A percentile compares a stretch with the other conserved stretches of the same genome.
Evolutionary conservation across 495 filamentous ascomycete species (phyloP).

Genomic region (Podospora tetraspora): DNA sequence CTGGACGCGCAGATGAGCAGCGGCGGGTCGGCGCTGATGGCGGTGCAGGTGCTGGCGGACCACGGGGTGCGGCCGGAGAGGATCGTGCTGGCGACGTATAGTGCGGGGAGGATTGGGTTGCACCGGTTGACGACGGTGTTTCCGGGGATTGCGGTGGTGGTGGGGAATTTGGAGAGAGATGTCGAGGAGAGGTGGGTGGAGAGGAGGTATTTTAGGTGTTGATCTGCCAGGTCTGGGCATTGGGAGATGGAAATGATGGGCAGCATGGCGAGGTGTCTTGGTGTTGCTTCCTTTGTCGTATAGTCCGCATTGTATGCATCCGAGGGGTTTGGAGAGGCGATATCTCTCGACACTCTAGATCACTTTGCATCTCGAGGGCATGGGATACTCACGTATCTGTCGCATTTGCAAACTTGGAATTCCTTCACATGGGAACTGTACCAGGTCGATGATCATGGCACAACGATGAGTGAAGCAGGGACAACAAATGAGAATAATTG

Average conservation of each 20-base stretch:
- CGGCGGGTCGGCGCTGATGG: slow-evolving; percentile 92
- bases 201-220: slow-evolving; percentile 35
- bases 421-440: too few species aligned
- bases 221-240: background rate
- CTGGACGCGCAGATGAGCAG: slow-evolving; percentile 92
- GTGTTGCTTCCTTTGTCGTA: background rate
- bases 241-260: too few species aligned
- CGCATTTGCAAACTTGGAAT: too few species aligned
- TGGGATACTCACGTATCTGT: background rate
- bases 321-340: background rate
- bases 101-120: slow-evolving; percentile 49
- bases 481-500: background rate
- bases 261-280: background rate
- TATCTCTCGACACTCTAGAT: background rate
- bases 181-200: slow-evolving; percentile 37
- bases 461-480: background rate
- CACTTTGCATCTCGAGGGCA: background rate
- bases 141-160: slow-evolving; percentile 75
- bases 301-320: background rate
- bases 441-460: too few species aligned
- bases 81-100: slow-evolving; percentile 51
- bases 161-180: slow-evolving; percentile 57
- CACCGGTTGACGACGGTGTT: slow-evolving; percentile 81
- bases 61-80: slow-evolving; percentile 82
- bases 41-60: slow-evolving; percentile 86